Evolutionary conservation across 1,284 basidiomycete species (phyloP).

Genomic region (Trichosporon inkin): DNA sequence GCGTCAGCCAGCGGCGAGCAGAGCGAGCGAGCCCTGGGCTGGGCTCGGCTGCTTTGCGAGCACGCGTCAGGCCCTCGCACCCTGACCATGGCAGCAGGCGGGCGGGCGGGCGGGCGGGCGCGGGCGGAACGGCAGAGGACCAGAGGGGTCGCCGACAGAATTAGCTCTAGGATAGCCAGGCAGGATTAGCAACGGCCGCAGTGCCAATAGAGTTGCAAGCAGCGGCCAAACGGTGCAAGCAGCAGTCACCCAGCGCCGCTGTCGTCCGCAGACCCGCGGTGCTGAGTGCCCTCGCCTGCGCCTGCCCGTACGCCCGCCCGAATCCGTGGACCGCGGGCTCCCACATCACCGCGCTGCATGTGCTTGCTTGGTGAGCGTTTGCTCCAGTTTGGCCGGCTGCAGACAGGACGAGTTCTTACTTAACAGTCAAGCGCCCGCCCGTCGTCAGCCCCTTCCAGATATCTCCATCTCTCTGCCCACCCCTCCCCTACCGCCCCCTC

Average conservation of each 20-base stretch:
- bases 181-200: slow-evolving; percentile 5
- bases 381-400: slow-evolving; percentile 8
- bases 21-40: too few species aligned
- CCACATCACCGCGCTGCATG: background rate
- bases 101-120: too few species aligned
- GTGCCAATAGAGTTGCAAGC: background rate
- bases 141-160: too few species aligned
- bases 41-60: too few species aligned
- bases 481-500: background rate
- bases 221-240: background rate
- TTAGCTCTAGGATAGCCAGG: background rate
- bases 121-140: too few species aligned
- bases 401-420: background rate
- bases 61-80: too few species aligned
- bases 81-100: too few species aligned
- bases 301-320: background rate
- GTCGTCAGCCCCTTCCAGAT: background rate
- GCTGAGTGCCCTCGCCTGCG: background rate
- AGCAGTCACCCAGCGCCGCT: background rate
- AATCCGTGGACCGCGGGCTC: slow-evolving; percentile 7
- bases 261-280: background rate
- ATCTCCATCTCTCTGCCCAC: background rate
- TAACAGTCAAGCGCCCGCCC: background rate
- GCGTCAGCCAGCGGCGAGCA: too few species aligned
- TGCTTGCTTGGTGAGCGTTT: background rate